Percentiles rank a stretch among this genome's conserved stretches.
Evolutionary conservation across 225 moss, liverwort and hornwort species (phyloP).

Genomic region (Rhytidiadelphus loreus): DNA sequence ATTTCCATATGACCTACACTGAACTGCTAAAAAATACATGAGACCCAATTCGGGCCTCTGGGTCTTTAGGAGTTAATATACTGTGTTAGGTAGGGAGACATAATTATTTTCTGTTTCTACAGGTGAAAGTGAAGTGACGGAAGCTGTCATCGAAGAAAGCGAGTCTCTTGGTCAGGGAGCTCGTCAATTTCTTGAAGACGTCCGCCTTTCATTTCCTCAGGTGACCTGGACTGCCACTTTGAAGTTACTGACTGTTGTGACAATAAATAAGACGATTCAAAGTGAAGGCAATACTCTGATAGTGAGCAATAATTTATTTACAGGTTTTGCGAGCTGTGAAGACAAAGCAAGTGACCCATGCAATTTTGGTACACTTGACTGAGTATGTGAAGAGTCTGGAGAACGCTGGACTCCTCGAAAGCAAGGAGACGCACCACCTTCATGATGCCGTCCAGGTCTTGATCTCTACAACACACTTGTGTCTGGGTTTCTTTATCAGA

Average conservation of each 20-base stretch:
- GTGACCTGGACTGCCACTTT: conserved; percentile 6
- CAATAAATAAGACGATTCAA: not conserved
- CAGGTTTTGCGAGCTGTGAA: conserved; percentile 87
- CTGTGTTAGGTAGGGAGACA: not conserved
- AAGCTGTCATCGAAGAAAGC: conserved; percentile 66
- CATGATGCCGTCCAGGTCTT: conserved; percentile 82
- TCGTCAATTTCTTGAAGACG: conserved; percentile 64
- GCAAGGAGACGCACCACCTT: conserved; percentile 59
- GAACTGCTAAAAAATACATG: not conserved
- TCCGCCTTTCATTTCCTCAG: conserved; percentile 76
- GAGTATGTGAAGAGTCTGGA: conserved; percentile 68
- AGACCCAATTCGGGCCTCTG: not conserved
- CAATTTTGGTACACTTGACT: conserved; percentile 63
- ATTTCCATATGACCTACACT: not conserved
- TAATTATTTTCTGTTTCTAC: not conserved
- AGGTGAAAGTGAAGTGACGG: conserved; percentile 72
- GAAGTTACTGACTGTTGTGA: not conserved
- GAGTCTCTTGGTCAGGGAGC: conserved; percentile 44
- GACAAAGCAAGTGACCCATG: conserved; percentile 85
- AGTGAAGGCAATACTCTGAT: not conserved
- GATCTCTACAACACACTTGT: not conserved
- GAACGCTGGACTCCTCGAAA: conserved; percentile 65
- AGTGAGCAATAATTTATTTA: not conserved
- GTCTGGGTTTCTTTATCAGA: not conserved
- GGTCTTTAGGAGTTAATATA: not conserved